Percentiles rank a stretch among this genome's conserved stretches.
These are phyloP conservation scores for Sporothrix euskadiensis DNA, from an alignment of 2,329 filamentous ascomycete species.

Conservation along the genomic window DNA sequence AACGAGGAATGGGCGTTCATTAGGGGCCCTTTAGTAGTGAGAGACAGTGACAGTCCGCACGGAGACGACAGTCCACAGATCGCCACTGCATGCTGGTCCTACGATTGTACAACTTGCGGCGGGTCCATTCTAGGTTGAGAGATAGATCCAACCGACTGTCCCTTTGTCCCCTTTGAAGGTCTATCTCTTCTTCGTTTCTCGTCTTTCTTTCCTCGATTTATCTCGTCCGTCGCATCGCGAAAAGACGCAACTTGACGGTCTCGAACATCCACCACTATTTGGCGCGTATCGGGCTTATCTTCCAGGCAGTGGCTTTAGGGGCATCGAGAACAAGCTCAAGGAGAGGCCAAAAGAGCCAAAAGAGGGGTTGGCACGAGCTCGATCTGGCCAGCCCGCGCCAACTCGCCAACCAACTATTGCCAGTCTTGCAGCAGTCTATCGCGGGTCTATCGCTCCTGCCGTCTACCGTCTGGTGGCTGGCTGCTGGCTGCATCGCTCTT, in stretches of 20 bases:
- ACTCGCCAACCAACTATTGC: neutral
- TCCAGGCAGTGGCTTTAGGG: neutral
- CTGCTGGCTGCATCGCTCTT: constrained; percentile 6
- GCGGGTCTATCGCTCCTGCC: constrained; percentile 1
- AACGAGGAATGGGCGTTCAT: neutral
- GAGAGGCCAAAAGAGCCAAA: neutral
- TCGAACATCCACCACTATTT: neutral
- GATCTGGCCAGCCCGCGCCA: constrained; percentile 7
- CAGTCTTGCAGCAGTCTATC: neutral
- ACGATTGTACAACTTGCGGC: neutral
- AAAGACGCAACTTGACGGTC: neutral
- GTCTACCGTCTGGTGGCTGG: neutral
- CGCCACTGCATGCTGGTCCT: neutral
- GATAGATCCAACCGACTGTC: neutral
- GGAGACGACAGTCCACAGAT: constrained; percentile 7
- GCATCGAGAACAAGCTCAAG: neutral
- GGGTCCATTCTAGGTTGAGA: neutral
- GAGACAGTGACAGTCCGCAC: neutral
- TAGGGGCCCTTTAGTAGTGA: neutral
- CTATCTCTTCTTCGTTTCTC: too few relatives aligned
- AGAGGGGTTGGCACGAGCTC: constrained; percentile 1
- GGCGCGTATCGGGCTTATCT: constrained; percentile 19
- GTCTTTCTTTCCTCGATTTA: neutral
- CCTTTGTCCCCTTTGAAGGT: neutral
- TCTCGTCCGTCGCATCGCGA: neutral